Conservation (phyloP, 768 basidiomycete genomes). For the Termitomyces sp. region DNA sequence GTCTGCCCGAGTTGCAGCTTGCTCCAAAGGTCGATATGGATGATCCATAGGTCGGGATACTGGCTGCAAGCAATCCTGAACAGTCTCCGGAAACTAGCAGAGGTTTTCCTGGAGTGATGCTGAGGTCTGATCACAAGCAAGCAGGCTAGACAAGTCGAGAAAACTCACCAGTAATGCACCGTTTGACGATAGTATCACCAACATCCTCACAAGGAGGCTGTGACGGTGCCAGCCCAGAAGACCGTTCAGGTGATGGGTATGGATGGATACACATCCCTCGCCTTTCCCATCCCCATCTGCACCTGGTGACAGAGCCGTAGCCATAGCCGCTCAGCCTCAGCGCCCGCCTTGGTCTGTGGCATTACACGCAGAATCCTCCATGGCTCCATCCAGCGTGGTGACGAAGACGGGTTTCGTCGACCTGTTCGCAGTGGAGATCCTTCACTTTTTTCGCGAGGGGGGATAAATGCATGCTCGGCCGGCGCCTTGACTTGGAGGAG, state of each 20-base stretch:
- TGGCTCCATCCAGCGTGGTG: conserved; percentile 20
- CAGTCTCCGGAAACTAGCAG: neutral
- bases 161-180: neutral
- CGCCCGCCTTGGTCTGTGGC: conserved; percentile 9
- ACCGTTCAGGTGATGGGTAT: conserved; percentile 13
- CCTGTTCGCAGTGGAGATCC: conserved; percentile 17
- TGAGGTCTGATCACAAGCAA: neutral
- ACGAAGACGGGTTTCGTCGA: conserved; percentile 4
- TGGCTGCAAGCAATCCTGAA: neutral
- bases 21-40: neutral
- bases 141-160: neutral
- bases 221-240: conserved; percentile 6
- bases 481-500: too few relatives aligned
- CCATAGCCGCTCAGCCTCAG: conserved; percentile 5
- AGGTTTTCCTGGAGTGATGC: neutral
- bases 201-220: neutral
- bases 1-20: neutral
- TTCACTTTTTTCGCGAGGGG: conserved; percentile 3
- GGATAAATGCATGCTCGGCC: neutral
- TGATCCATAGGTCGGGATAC: too few relatives aligned
- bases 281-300: neutral
- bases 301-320: too few relatives aligned
- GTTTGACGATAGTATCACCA: neutral
- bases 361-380: conserved; percentile 26
- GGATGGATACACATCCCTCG: conserved; percentile 7